phyloP scores from a whole-genome alignment of 371 early-diverging fungal genomes.

The Mortierella sp. region DNA sequence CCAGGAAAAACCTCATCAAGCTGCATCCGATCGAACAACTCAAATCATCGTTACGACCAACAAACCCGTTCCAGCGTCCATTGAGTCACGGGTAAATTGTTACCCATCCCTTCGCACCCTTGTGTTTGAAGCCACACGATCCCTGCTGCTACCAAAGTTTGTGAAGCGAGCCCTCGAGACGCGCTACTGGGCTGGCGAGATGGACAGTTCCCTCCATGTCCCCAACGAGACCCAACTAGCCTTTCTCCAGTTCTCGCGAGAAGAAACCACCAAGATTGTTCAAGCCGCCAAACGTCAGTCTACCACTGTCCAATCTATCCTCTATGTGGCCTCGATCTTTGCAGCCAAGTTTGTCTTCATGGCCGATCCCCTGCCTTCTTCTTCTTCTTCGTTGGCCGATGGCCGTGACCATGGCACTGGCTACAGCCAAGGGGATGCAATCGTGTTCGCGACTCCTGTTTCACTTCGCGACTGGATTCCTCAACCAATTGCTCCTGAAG shows the following conservation, averaged over 20 bases:
- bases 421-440: constrained; percentile 3
- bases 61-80: constrained; percentile 21
- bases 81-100: constrained; percentile 36
- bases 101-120: constrained; percentile 30
- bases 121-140: constrained; percentile 18
- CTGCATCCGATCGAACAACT: neutral
- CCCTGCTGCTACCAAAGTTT: constrained; percentile 27
- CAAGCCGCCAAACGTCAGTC: constrained; percentile 12
- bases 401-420: neutral
- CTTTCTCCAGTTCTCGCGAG: constrained; percentile 11
- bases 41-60: constrained; percentile 6
- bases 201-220: constrained; percentile 26
- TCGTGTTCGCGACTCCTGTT: constrained; percentile 42
- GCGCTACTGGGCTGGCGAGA: constrained; percentile 44
- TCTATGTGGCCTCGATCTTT: constrained; percentile 33
- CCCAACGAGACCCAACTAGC: constrained; percentile 33
- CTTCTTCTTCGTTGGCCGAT: too few relatives aligned
- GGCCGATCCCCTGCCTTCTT: constrained; percentile 8
- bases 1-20: neutral
- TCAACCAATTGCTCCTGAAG: constrained; percentile 19
- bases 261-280: constrained; percentile 18
- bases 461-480: constrained; percentile 31
- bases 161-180: constrained; percentile 30
- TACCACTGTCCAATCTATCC: constrained; percentile 39
- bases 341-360: constrained; percentile 23